Evolutionary conservation across 257 asterid species (phyloP).

Genomic region (Solanum ahanhuiri): DNA sequence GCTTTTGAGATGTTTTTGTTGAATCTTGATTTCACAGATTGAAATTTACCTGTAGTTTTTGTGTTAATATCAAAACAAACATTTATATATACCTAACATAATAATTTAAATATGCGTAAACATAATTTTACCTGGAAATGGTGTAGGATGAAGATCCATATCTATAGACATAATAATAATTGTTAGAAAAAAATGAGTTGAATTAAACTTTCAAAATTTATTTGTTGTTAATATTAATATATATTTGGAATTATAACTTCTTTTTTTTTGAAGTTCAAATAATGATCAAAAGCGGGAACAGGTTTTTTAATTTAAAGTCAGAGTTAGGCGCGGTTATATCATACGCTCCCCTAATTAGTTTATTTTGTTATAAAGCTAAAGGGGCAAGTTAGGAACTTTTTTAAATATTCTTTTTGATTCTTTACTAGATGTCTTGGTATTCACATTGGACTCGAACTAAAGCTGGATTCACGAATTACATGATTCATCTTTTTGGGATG

Average conservation of each 20-base stretch:
- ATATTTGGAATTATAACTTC: not conserved
- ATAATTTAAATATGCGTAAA: slow-evolving; percentile 36
- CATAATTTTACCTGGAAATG: not conserved
- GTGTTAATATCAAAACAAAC: not conserved
- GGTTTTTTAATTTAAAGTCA: not conserved
- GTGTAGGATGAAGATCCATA: slow-evolving; percentile 50
- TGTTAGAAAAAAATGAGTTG: not conserved
- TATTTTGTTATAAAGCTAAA: not conserved
- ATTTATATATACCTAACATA: not conserved
- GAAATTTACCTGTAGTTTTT: slow-evolving; percentile 30
- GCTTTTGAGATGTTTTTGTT: slow-evolving; percentile 22
- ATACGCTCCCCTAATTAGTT: not conserved
- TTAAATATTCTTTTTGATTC: not conserved
- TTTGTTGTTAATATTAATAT: not conserved
- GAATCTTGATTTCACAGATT: slow-evolving; percentile 15
- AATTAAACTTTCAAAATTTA: not conserved
- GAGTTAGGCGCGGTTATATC: not conserved
- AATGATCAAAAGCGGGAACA: slow-evolving; percentile 27
- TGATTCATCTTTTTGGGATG: not conserved
- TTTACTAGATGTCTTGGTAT: not conserved
- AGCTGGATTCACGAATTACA: not conserved
- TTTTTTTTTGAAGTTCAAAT: slow-evolving; percentile 1
- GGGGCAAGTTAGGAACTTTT: not conserved
- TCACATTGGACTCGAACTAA: not conserved
- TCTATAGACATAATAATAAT: slow-evolving; percentile 8